These are phyloP conservation scores for apple (Malus domestica) DNA, from an alignment of 306 rosid genomes.

Conservation along the genomic window ASM211411v1 NC_041792.1:28138407-28138906, in stretches of 20 bases:
- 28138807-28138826: conserved; percentile 82
- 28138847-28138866: conserved; percentile 84
- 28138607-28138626: conserved; percentile 78
- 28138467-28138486: conserved; percentile 49
- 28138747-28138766: conserved; percentile 85
- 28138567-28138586: conserved; percentile 86
- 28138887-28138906: conserved; percentile 88
- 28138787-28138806: conserved; percentile 59
- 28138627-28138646: conserved; percentile 96
- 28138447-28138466: conserved; percentile 81
- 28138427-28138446: conserved; percentile 85
- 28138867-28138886: conserved; percentile 90
- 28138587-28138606: conserved; percentile 96
- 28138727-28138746: conserved; percentile 91
- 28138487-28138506: conserved; percentile 65
- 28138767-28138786: conserved; percentile 91
- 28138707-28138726: conserved; percentile 99
- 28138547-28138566: conserved; percentile 87
- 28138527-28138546: conserved; percentile 92
- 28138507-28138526: conserved; percentile 81
- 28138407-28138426: conserved; percentile 48
- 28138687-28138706: conserved; percentile 79
- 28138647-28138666: conserved; percentile 90
- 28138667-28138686: conserved; percentile 94
- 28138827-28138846: conserved; percentile 90